A percentile compares a stretch with the other conserved stretches of the same genome.
phyloP scores from a whole-genome alignment of 257 asterid genomes.

The Fraxinus cuspidata region DNA sequence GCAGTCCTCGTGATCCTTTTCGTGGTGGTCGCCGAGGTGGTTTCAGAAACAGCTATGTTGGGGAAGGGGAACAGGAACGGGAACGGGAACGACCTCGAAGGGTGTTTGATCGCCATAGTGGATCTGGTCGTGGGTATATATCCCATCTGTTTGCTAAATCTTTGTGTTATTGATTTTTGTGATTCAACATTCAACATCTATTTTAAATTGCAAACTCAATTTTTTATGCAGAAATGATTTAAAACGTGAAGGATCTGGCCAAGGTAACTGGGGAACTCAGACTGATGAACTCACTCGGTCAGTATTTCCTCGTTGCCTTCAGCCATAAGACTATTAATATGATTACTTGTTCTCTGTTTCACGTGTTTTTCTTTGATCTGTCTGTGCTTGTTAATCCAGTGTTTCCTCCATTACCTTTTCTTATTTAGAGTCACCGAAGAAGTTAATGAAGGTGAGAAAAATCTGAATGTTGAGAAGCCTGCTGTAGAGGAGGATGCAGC shows the following conservation, averaged over 20 bases:
- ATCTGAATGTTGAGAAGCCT: constrained; percentile 46
- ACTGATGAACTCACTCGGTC: constrained; percentile 68
- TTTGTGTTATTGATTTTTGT: neutral
- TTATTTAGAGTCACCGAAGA: constrained; percentile 53
- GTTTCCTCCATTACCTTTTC: constrained; percentile 11
- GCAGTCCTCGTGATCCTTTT: constrained; percentile 59
- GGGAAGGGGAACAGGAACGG: constrained; percentile 46
- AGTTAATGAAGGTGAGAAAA: constrained; percentile 59
- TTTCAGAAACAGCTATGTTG: constrained; percentile 64
- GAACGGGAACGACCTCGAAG: constrained; percentile 63
- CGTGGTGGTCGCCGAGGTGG: constrained; percentile 76
- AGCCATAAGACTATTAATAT: neutral
- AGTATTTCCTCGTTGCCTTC: constrained; percentile 41
- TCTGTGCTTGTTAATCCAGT: neutral
- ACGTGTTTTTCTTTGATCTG: neutral
- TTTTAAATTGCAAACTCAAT: neutral
- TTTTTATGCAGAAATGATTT: constrained; percentile 50
- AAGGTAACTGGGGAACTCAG: constrained; percentile 85
- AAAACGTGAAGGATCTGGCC: constrained; percentile 84
- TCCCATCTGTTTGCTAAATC: neutral
- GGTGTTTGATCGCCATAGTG: constrained; percentile 67
- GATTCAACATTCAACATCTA: neutral
- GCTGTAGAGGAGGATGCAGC: constrained; percentile 47
- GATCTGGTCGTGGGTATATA: constrained; percentile 74
- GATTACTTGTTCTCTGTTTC: neutral